These are phyloP conservation scores for Pichia ethanolica DNA, from an alignment of 805 yeast species.

Conservation along the genomic window DNA sequence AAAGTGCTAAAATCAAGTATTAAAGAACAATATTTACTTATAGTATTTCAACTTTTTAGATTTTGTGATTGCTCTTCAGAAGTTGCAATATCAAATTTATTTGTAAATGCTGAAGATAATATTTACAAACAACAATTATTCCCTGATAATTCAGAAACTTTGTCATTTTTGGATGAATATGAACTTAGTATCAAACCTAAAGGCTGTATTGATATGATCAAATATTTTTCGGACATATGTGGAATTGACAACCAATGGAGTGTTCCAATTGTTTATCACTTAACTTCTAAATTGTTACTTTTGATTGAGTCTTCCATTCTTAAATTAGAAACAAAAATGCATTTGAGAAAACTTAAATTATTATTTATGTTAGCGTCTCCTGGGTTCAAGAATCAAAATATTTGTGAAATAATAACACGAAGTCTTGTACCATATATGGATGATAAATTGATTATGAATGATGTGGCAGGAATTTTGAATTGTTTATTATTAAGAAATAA, in stretches of 20 bases:
- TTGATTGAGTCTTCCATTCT: conserved; percentile 19
- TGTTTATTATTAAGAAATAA: conserved; percentile 9
- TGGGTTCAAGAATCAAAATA: conserved; percentile 10
- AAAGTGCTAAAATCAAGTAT: conserved; percentile 7
- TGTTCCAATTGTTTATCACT: conserved; percentile 28
- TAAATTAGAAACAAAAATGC: conserved; percentile 18
- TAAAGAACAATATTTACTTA: conserved; percentile 24
- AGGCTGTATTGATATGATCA: conserved; percentile 8
- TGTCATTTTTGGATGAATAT: conserved; percentile 13
- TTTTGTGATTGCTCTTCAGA: conserved; percentile 31
- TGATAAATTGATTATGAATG: conserved; percentile 16
- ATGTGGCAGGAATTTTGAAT: conserved; percentile 23
- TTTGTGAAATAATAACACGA: conserved; percentile 12
- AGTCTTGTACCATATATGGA: conserved; percentile 15
- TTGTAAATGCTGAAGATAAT: background rate
- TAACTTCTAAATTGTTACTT: conserved; percentile 29
- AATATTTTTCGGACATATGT: conserved; percentile 5
- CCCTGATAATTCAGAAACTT: background rate
- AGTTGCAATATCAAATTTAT: background rate
- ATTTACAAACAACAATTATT: background rate
- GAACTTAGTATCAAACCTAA: conserved; percentile 12
- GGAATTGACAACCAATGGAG: conserved; percentile 29
- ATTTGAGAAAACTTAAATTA: conserved; percentile 33
- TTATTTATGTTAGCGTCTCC: conserved; percentile 25
- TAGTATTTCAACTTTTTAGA: conserved; percentile 31